These are phyloP conservation scores for Gloeostereum incarnatum DNA, from an alignment of 768 basidiomycete species.

Conservation along the genomic window DNA sequence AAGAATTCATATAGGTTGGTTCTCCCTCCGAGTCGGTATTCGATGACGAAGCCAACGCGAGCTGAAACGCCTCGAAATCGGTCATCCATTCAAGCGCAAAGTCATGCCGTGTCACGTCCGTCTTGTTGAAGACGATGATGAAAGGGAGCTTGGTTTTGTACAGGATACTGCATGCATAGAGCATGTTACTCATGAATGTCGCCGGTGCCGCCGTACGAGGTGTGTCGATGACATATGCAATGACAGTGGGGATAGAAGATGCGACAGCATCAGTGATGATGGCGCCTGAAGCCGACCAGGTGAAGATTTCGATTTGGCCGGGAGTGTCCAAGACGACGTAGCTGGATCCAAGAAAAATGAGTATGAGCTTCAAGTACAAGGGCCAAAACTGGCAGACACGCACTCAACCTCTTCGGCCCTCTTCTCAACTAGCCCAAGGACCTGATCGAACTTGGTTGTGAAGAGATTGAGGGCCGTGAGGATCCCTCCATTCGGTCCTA, in stretches of 20 bases:
- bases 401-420: conserved; percentile 83
- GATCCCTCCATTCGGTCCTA: conserved; percentile 98
- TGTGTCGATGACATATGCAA: conserved; percentile 97
- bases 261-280: conserved; percentile 98
- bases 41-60: conserved; percentile 65
- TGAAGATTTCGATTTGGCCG: conserved; percentile 99
- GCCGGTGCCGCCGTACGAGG: conserved; percentile 90
- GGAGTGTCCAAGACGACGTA: conserved; percentile 96
- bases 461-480: conserved; percentile 95
- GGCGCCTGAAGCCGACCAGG: conserved; percentile 97
- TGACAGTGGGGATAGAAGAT: conserved; percentile 84
- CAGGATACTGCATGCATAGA: conserved; percentile 97
- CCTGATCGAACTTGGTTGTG: conserved; percentile 98
- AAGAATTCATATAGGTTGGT: conserved; percentile 94
- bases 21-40: conserved; percentile 78
- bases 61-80: conserved; percentile 94
- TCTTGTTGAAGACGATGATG: conserved; percentile 98
- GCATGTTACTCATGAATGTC: conserved; percentile 99
- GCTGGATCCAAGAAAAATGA: conserved; percentile 28
- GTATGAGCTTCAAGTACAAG: conserved; percentile 5
- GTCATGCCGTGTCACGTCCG: conserved; percentile 80
- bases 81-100: conserved; percentile 98
- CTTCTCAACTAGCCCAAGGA: conserved; percentile 85
- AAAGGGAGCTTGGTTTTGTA: conserved; percentile 99
- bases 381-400: conserved; percentile 17